A percentile compares a stretch with the other conserved stretches of the same genome.
These are phyloP conservation scores for Trichoderma lentiforme DNA, from an alignment of 2,329 filamentous ascomycete species.

Conservation along the genomic window DNA sequence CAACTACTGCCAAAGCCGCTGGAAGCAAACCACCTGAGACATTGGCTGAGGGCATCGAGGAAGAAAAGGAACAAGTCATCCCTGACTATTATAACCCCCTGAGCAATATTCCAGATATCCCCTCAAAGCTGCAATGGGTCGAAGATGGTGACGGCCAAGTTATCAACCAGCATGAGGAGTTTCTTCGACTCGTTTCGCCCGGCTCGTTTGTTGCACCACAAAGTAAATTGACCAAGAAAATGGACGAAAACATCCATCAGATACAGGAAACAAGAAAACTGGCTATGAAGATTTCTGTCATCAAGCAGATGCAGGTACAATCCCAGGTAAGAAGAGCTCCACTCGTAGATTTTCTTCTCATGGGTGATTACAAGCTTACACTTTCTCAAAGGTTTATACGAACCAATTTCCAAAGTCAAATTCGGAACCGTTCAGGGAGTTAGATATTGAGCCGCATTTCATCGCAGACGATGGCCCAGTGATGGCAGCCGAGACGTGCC, in stretches of 20 bases:
- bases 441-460: constrained; percentile 84
- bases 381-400: constrained; percentile 69
- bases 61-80: constrained; percentile 76
- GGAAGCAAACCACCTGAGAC: constrained; percentile 61
- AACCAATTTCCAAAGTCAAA: constrained; percentile 99
- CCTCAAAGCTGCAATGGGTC: constrained; percentile 75
- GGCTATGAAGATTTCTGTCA: constrained; percentile 92
- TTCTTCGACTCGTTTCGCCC: constrained; percentile 69
- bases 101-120: constrained; percentile 80
- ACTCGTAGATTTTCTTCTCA: not conserved
- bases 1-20: constrained; percentile 44
- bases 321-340: constrained; percentile 68
- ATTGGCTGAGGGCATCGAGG: constrained; percentile 91
- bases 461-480: constrained; percentile 84
- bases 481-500: constrained; percentile 78
- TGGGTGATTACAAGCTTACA: not conserved
- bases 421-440: constrained; percentile 80
- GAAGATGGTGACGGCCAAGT: constrained; percentile 88
- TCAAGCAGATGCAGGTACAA: constrained; percentile 99
- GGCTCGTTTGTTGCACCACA: constrained; percentile 73
- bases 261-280: constrained; percentile 97
- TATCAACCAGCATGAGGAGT: constrained; percentile 83
- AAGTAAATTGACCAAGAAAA: constrained; percentile 70
- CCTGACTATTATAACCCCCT: constrained; percentile 94
- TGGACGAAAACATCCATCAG: constrained; percentile 88